A percentile compares a stretch with the other conserved stretches of the same genome.
Evolutionary conservation across 805 yeast genomes (phyloP).

Genomic region (Yamadazyma philogaea): DNA sequence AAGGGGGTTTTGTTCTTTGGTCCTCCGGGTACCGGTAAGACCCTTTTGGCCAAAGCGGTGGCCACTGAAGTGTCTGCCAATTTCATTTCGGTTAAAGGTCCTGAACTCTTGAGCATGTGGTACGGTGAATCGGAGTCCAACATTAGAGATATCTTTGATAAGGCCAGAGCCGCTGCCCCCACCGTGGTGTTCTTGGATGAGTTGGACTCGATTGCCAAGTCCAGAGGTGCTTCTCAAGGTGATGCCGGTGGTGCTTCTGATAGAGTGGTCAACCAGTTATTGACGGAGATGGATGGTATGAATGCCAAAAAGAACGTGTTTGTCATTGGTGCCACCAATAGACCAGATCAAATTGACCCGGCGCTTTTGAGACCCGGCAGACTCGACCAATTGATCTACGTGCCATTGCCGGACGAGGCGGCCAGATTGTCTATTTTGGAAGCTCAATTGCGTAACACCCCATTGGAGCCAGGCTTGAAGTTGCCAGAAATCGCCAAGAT

Average conservation of each 20-base stretch:
- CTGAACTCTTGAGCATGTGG: constrained; percentile 97
- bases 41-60: constrained; percentile 96
- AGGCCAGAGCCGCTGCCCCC: constrained; percentile 99
- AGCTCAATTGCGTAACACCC: constrained; percentile 98
- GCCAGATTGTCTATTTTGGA: constrained; percentile 90
- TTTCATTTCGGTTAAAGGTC: constrained; percentile 96
- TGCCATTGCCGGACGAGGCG: constrained; percentile 94
- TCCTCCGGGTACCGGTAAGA: constrained; percentile 99
- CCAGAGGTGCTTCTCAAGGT: constrained; percentile 87
- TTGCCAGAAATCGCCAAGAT: constrained; percentile 84
- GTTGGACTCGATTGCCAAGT: constrained; percentile 95
- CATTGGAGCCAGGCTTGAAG: constrained; percentile 95
- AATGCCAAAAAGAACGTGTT: constrained; percentile 98
- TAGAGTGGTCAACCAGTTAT: constrained; percentile 91
- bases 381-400: constrained; percentile 96
- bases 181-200: constrained; percentile 98
- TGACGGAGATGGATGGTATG: constrained; percentile 99
- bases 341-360: constrained; percentile 99
- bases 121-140: constrained; percentile 98
- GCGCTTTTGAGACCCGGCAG: constrained; percentile 99
- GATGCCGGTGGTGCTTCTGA: constrained; percentile 98
- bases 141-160: constrained; percentile 95
- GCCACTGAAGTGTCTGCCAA: constrained; percentile 99
- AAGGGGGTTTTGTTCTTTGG: constrained; percentile 98
- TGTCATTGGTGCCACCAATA: constrained; percentile 98